Percentiles rank a stretch among this genome's conserved stretches.
Conservation (phyloP, 2,329 filamentous ascomycete species). For the Pseudohalonectria lignicola region DNA sequence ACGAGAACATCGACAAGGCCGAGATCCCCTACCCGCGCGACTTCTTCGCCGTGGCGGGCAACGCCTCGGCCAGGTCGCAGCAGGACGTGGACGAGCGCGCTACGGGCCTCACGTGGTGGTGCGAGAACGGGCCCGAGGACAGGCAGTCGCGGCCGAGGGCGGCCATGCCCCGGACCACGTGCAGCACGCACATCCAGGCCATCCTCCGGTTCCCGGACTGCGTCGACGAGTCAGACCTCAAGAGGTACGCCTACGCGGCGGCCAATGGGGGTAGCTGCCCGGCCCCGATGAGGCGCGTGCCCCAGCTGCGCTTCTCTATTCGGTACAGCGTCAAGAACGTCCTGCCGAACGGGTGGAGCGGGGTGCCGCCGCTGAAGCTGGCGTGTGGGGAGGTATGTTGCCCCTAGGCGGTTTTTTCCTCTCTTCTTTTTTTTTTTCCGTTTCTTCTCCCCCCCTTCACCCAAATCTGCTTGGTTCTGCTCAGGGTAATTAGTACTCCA, state of each 20-base stretch:
- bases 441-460: no score
- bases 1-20: conserved; percentile 28
- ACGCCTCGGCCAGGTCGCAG: conserved; percentile 23
- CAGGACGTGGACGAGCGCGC: conserved; percentile 16
- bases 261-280: conserved; percentile 20
- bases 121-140: conserved; percentile 20
- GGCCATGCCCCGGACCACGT: conserved; percentile 21
- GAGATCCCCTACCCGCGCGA: conserved; percentile 32
- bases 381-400: conserved; percentile 21
- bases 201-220: conserved; percentile 32
- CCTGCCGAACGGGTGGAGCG: conserved; percentile 31
- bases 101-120: conserved; percentile 22
- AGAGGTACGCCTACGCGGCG: conserved; percentile 12
- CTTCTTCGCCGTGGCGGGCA: conserved; percentile 28
- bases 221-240: conserved; percentile 22
- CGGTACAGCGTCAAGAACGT: conserved; percentile 29
- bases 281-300: conserved; percentile 29
- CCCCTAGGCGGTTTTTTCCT: no score
- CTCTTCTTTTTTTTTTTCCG: neutral
- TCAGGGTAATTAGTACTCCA: neutral
- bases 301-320: conserved; percentile 33
- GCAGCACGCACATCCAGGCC: conserved; percentile 29
- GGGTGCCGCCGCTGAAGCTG: conserved; percentile 30
- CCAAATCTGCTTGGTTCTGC: no score
- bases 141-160: conserved; percentile 13